Percentiles rank a stretch among this genome's conserved stretches.
Conservation (phyloP, 352 stramenopile genomes). For the Phytophthora pinifolia region DNA sequence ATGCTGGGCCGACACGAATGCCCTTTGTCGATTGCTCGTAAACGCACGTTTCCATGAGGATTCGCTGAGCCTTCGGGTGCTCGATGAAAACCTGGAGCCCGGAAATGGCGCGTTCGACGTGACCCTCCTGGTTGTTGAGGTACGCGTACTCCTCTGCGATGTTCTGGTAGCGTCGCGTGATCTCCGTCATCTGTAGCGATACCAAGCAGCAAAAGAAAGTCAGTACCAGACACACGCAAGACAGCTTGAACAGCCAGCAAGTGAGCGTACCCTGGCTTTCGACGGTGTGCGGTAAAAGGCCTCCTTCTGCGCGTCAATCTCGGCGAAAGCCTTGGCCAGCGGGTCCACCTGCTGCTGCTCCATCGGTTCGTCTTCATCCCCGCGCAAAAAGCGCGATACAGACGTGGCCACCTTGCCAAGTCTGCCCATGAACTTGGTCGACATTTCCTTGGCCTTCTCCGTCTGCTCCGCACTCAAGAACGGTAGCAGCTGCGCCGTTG, state of each 20-base stretch:
- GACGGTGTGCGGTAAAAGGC: constrained; percentile 74
- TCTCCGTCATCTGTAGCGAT: constrained; percentile 69
- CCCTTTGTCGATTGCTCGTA: constrained; percentile 65
- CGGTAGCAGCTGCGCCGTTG: constrained; percentile 52
- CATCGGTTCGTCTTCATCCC: constrained; percentile 58
- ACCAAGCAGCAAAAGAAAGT: neutral
- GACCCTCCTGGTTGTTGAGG: constrained; percentile 57
- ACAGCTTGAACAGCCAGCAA: neutral
- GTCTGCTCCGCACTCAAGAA: constrained; percentile 68
- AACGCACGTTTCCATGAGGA: constrained; percentile 61
- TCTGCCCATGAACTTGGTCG: constrained; percentile 79
- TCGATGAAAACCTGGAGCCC: constrained; percentile 80
- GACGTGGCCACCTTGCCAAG: constrained; percentile 67
- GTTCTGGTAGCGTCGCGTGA: constrained; percentile 69
- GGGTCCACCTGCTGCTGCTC: constrained; percentile 33
- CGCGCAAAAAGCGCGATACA: constrained; percentile 57
- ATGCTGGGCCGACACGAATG: constrained; percentile 71
- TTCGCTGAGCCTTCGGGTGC: constrained; percentile 59
- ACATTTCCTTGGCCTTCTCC: constrained; percentile 82
- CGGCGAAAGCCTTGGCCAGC: constrained; percentile 42
- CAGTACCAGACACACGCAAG: no score
- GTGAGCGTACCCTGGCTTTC: constrained; percentile 47
- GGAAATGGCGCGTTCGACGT: constrained; percentile 71
- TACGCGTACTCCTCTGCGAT: constrained; percentile 71
- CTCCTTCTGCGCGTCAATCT: constrained; percentile 59